These are phyloP conservation scores for Rhynchospora breviuscula DNA, from an alignment of 176 grass and related monocot species.

Conservation along the genomic window DNA sequence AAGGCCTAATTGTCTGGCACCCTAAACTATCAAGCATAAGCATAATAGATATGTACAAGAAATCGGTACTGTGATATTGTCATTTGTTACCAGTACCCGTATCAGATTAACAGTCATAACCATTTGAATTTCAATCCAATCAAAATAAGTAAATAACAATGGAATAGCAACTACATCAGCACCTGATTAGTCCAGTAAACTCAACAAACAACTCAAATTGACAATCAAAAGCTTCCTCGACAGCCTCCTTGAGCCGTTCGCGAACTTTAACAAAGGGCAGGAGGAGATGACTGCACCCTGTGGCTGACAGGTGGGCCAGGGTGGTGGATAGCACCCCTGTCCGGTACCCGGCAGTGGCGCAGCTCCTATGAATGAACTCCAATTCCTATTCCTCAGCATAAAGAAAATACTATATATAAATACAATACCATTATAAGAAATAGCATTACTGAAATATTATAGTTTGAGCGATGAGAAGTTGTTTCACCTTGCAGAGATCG, in stretches of 20 bases:
- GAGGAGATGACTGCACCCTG: slow-evolving; percentile 67
- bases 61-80: background rate
- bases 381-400: slow-evolving; percentile 42
- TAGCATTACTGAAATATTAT: too few species aligned
- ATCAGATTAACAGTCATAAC: background rate
- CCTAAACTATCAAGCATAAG: too few species aligned
- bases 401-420: background rate
- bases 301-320: slow-evolving; percentile 62
- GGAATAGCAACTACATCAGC: background rate
- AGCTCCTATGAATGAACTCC: slow-evolving; percentile 86
- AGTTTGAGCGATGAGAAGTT: background rate
- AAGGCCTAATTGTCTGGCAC: too few species aligned
- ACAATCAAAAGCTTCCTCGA: slow-evolving; percentile 72
- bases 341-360: slow-evolving; percentile 56
- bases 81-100: background rate
- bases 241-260: slow-evolving; percentile 57
- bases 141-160: background rate
- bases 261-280: slow-evolving; percentile 67
- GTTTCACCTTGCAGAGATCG: slow-evolving; percentile 72
- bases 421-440: background rate
- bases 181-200: slow-evolving; percentile 92
- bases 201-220: slow-evolving; percentile 83
- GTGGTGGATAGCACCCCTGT: slow-evolving; percentile 74
- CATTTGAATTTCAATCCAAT: background rate
- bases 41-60: too few species aligned